Evolutionary conservation across 257 asterid genomes (phyloP), one percentile per base, ranked within the genome.

Genomic region (Solanum pimpinellifolium): DNA sequence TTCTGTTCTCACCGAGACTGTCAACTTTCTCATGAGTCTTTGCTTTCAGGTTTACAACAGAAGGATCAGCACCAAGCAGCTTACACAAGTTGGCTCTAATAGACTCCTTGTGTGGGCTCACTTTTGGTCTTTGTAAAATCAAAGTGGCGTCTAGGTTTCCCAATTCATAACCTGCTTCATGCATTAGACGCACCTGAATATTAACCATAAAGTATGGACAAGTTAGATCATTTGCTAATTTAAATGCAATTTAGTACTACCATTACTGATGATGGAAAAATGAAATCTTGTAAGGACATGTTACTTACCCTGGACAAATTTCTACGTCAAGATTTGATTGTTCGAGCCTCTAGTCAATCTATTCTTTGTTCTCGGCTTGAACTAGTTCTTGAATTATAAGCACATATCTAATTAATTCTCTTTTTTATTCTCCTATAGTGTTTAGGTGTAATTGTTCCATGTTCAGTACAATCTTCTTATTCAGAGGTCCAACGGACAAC

Each of bases 11-110:
- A 86, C 98, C 99, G 3, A 95, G 98, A 88, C 99, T 97, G 84
- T 97, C 99, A 9, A 97, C 99, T 87, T 94, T 97, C 92, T 97
- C 99, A 47, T 97, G 99, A 81, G 99, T 97, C 90, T 95, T 97
- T 14, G 99, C 98, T 90, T 97, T 97, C 74, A 97, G 92, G 90
- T 97, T 97, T 52, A 97, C 98, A 23, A 87, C 98, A 0, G 96
- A 89, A 75, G 96, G 97, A 87, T 97, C 98, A 4, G 98, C 98
- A 20, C 97, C 96, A 8, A 95, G 94, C 56, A 97, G 94, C 89
- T 94, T 83, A 85, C 98, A 94, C 83, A 95, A 86, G 86, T 97
- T 97, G 75, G 91, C 86, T 89, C 99, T 88, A 86, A 95, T 97
- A 80, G 94, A 88, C 89, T 94, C 99, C 91, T 97, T 97, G 90